phyloP scores from a whole-genome alignment of 1,284 basidiomycete genomes.

The Mycosarcoma mackinlayi region DNA sequence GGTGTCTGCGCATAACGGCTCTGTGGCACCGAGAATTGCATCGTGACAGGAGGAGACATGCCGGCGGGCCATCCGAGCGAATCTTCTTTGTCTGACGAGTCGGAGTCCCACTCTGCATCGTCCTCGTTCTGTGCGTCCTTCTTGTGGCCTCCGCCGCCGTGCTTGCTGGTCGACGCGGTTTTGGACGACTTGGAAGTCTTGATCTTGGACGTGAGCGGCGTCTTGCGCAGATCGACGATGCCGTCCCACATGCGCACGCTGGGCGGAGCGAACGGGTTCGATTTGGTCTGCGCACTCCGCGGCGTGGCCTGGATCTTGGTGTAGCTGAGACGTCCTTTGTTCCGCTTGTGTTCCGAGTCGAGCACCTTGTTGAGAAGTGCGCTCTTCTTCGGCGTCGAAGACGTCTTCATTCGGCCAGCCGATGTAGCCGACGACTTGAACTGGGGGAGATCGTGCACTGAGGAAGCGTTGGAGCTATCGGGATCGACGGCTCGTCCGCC shows the following conservation, averaged over 20 bases:
- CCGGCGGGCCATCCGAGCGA: constrained; percentile 71
- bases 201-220: constrained; percentile 69
- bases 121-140: constrained; percentile 26
- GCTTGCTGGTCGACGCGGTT: constrained; percentile 67
- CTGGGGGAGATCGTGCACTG: constrained; percentile 33
- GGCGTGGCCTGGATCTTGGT: constrained; percentile 54
- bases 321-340: constrained; percentile 43
- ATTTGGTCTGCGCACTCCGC: constrained; percentile 36
- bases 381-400: constrained; percentile 49
- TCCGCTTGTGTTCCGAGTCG: constrained; percentile 53
- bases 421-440: constrained; percentile 23
- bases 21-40: constrained; percentile 82
- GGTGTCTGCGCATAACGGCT: constrained; percentile 75
- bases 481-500: constrained; percentile 22
- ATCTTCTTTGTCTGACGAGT: constrained; percentile 70
- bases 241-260: constrained; percentile 74
- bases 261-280: constrained; percentile 60
- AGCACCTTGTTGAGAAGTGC: constrained; percentile 55
- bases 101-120: constrained; percentile 55
- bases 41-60: constrained; percentile 86
- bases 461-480: constrained; percentile 36
- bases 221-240: constrained; percentile 78
- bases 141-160: constrained; percentile 70
- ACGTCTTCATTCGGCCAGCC: constrained; percentile 39
- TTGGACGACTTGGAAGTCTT: constrained; percentile 47